Conservation (phyloP, 2,329 filamentous ascomycete species). For the Cladosporium sp. region DNA sequence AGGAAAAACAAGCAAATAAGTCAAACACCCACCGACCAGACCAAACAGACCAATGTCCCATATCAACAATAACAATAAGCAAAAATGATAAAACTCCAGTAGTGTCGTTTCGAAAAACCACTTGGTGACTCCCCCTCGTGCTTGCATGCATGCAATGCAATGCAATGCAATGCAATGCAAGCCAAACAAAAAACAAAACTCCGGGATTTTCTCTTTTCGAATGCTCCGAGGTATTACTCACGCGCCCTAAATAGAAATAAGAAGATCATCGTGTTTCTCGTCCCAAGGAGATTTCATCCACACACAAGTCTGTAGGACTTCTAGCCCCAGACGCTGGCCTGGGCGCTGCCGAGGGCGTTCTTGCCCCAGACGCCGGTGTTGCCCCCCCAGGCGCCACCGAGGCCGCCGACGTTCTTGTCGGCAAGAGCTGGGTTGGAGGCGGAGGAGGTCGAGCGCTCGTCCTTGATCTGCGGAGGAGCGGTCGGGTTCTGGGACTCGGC, state of each 20-base stretch:
- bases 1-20: not conserved
- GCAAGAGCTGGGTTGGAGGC: slow-evolving; percentile 53
- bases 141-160: too few species aligned
- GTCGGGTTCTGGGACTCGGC: slow-evolving; percentile 51
- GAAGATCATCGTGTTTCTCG: not conserved
- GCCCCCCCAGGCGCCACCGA: slow-evolving; percentile 70
- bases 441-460: slow-evolving; percentile 54
- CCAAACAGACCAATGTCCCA: too few species aligned
- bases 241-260: not conserved
- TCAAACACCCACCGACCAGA: not conserved
- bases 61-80: too few species aligned
- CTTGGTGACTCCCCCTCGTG: not conserved
- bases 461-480: slow-evolving; percentile 44
- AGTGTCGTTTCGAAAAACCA: slow-evolving; percentile 7
- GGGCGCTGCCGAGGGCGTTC: slow-evolving; percentile 60
- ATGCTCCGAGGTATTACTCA: slow-evolving; percentile 4
- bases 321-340: slow-evolving; percentile 93
- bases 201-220: not conserved
- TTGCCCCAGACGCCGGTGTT: slow-evolving; percentile 82
- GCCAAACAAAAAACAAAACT: slow-evolving; percentile 6
- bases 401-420: slow-evolving; percentile 40
- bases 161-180: too few species aligned
- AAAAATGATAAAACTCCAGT: slow-evolving; percentile 9
- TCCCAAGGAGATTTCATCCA: not conserved
- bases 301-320: not conserved